A percentile compares a stretch with the other conserved stretches of the same genome.
phyloP scores from a whole-genome alignment of 768 basidiomycete species.

The Calocera viscosa region DNA sequence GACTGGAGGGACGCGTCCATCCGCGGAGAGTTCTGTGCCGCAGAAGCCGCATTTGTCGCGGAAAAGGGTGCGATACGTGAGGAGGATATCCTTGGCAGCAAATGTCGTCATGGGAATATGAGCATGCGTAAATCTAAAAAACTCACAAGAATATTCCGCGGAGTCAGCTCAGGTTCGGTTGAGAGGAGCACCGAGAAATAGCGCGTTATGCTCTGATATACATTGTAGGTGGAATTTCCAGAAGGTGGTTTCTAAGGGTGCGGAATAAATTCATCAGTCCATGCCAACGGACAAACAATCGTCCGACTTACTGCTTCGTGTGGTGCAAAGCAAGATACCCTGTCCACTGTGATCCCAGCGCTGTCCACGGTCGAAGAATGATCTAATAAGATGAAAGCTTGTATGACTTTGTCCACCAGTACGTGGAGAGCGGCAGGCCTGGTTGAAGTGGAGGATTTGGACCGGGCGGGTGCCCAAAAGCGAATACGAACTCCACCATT shows the following conservation, averaged over 20 bases:
- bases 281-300: background rate
- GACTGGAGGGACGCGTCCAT: background rate
- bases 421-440: background rate
- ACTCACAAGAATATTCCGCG: constrained; percentile 4
- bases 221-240: constrained; percentile 6
- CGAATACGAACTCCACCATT: background rate
- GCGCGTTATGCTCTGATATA: constrained; percentile 1
- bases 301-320: background rate
- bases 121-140: background rate
- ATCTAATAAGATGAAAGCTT: constrained; percentile 4
- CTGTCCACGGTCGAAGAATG: background rate
- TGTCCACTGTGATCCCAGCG: background rate
- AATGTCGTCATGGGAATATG: background rate
- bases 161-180: background rate
- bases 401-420: background rate
- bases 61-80: constrained; percentile 1
- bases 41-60: background rate
- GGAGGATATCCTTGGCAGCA: background rate
- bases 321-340: background rate
- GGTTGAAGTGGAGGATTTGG: background rate
- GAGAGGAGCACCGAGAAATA: background rate
- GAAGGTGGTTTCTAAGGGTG: constrained; percentile 5
- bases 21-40: background rate
- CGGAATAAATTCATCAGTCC: background rate
- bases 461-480: constrained; percentile 2